Base-by-base conservation (phyloP, 768 basidiomycete species). In the Crassisporium funariophilum region DNA sequence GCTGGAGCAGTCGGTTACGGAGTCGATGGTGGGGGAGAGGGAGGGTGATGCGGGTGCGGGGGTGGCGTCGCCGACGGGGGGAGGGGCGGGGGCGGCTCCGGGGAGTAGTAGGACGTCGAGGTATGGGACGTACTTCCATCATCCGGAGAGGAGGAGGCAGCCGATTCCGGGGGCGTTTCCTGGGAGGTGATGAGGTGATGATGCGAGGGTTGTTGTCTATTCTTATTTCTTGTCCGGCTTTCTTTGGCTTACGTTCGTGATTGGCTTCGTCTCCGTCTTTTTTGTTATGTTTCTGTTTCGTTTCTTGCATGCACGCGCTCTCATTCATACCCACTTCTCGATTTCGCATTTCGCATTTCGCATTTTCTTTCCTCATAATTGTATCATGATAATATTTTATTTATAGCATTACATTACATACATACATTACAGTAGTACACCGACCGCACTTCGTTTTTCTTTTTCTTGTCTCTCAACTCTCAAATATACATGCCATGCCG, bases 111-210 rank as follows among this genome's bases (percentile, higher is more conserved):
- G 74, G 47, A 63, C 70, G 46, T 83, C 79, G 52, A 72, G 87
- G 21, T 86, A 89, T 63, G 78, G 81, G 24, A 91, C 88, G 20
- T 91, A 91, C 57, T 92, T 86, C 55, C 91, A 91, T 62, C 91
- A 91, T 63, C 91, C 91, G 0, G 91, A 93, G 59, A 69, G 81
- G 51, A 71, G 83, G 48, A 74, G 75, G 57, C 74, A 77, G 52
- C 58, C 65, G 0, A 71, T 85, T 47, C 85, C 84, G 4, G 85
- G 84, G 4, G 83, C 82, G 3, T 86, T 86, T 55, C 78, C 77
- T 27, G 50, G 34, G 16, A 22, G 42, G 16, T 35, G 21, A 35
- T 21, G 42, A 39, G 7, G 12, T 17, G 22, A 15, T 36, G 16
- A 16, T 12, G 15, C 27, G 16, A 17, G 19, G n/a, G 42, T 31